Conservation (phyloP, 2,329 filamentous ascomycete species). For the Fusarium falciforme region DNA sequence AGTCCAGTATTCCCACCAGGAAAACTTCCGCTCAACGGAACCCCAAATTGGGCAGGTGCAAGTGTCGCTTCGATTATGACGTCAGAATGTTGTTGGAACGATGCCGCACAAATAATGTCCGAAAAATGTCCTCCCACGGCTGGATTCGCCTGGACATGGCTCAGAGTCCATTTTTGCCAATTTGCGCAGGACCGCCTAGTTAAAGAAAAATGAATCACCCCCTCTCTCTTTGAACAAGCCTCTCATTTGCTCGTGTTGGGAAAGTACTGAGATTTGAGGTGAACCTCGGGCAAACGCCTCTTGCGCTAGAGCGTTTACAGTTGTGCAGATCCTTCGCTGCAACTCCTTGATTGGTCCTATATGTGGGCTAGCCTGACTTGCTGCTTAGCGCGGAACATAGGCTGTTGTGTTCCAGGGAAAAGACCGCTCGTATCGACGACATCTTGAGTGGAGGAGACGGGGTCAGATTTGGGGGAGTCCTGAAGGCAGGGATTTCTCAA, state of each 20-base stretch:
- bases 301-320: background rate
- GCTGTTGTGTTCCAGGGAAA: slow-evolving; percentile 19
- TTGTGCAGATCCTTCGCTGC: slow-evolving; percentile 1
- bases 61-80: slow-evolving; percentile 18
- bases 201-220: background rate
- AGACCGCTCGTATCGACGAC: slow-evolving; percentile 1
- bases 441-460: background rate
- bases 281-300: background rate
- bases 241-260: background rate
- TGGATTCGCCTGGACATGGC: background rate
- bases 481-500: background rate
- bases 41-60: slow-evolving; percentile 27
- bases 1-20: background rate
- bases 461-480: slow-evolving; percentile 3
- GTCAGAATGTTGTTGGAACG: slow-evolving; percentile 10
- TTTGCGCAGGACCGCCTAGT: background rate
- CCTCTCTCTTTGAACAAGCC: background rate
- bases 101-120: background rate
- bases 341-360: background rate
- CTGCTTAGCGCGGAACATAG: background rate
- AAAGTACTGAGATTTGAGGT: background rate
- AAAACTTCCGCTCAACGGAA: slow-evolving; percentile 1
- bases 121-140: background rate
- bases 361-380: background rate
- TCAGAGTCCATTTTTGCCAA: background rate